phyloP scores from a whole-genome alignment of 257 asterid genomes.

The Sherardia arvensis region DNA sequence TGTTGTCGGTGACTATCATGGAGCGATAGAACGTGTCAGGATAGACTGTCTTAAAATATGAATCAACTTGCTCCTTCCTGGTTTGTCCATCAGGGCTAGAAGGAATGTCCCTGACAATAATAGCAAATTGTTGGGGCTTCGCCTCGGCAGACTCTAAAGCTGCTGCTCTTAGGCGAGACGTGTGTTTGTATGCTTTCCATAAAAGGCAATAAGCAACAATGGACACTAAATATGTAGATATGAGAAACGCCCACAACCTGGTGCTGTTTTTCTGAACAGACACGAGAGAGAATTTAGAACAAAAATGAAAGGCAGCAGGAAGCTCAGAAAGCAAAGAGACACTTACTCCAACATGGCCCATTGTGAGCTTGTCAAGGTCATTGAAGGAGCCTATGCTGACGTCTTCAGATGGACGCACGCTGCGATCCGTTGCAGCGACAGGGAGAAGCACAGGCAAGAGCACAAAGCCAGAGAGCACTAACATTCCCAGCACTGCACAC shows the following conservation, averaged over 20 bases:
- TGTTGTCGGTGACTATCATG: constrained; percentile 64
- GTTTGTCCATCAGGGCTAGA: constrained; percentile 40
- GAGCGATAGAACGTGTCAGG: constrained; percentile 81
- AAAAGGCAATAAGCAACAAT: constrained; percentile 49
- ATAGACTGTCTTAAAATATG: constrained; percentile 61
- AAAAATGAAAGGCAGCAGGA: background rate
- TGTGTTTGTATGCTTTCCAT: constrained; percentile 85
- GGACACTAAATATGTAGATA: constrained; percentile 62
- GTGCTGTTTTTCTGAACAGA: constrained; percentile 39
- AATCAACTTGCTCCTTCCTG: constrained; percentile 80
- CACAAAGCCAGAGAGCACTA: constrained; percentile 51
- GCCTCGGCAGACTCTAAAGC: constrained; percentile 72
- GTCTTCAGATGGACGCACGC: constrained; percentile 22
- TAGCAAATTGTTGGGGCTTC: constrained; percentile 65
- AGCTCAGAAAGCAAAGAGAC: no score
- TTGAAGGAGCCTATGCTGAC: constrained; percentile 60
- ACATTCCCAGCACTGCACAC: constrained; percentile 60
- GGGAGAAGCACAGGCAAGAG: constrained; percentile 82
- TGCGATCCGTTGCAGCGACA: constrained; percentile 50
- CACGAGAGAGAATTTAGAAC: constrained; percentile 12
- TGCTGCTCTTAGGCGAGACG: constrained; percentile 47
- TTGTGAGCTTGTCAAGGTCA: constrained; percentile 70
- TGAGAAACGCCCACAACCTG: constrained; percentile 68
- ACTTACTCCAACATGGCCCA: constrained; percentile 66
- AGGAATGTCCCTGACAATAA: constrained; percentile 81